Evolutionary conservation across 78 protist genomes (phyloP), one percentile per base, ranked within the genome.

Genomic region (Trichosphaerium sp.): DNA sequence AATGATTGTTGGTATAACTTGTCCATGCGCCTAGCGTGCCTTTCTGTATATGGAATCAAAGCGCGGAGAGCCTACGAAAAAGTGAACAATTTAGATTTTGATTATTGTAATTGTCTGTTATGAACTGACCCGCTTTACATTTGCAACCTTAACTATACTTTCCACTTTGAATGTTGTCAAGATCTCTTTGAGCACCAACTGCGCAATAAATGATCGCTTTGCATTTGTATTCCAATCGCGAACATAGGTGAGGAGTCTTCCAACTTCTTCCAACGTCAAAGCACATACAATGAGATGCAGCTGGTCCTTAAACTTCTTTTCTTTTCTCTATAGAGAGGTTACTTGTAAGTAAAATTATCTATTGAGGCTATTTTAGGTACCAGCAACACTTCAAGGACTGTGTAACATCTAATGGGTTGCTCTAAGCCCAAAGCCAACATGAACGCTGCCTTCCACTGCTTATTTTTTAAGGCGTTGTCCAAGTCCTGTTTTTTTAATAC

Each of bases 201-300:
- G 62, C 11, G 62, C 4, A 21, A 69, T 48, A 25, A 5, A 37
- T 35, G 48, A 47, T 58, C 31, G 51, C 21, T 69, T 78, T 0
- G 90, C 71, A 43, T 75, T 81, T 1, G 95, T 90, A 69, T 90
- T 90, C 95, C 95, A 90, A 47, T 90, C 95, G 23, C 85, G 63
- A 15, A 80, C 42, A 57, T 39, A 87, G 37, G 63, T 60, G 47
- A 90, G 42, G 62, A 71, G 55, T 52, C 41, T 48, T 12, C 56
- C 41, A 1, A 74, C 35, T 44, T 87, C 84, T 39, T 32, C 38
- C 26, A 11, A 40, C 37, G 26, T 11, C 21, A 75, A n/a, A 32
- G 41, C 7, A 10, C 3, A 10, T 39, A 57, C 39, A 57, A 4
- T 4, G 39, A 18, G 12, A 6, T 29, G 37, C 64, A 58, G n/a